Evolutionary conservation across 345 rosid genomes (phyloP), one percentile per base, ranked within the genome.

Genomic region (Combretum micranthum): DNA sequence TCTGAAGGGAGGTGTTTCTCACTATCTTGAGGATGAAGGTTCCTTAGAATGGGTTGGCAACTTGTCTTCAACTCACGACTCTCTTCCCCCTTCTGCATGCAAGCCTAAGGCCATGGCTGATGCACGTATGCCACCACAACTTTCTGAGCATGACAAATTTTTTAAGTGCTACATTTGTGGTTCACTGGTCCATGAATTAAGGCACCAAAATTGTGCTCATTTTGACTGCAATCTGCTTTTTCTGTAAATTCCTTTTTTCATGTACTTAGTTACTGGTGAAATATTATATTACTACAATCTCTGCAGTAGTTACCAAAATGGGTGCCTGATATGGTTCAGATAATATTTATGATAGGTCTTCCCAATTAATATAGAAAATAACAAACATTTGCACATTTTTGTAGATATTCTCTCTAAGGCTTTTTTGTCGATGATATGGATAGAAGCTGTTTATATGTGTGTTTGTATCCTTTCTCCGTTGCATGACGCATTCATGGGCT

Each of bases 171-270:
- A 77, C 51, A 54, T 77, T 49, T 92, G 95, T 56, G 72, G 80
- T 54, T 81, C 80, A 39, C 75, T 79, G 55, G 86, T 84, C 60
- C 37, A 42, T 42, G 88, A 79, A 62, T 77, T 86, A 60, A 80
- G 92, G 70, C 98, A 91, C 63, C 80, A 95, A 53, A 91, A 91
- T 72, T 91, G 98, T 74, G 94, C 98, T 44, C 87, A 91, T 79
- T 74, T 85, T 46, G 91, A 91, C 72, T 91, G 96, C 76, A 91
- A 91, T 81, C 75, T 64, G 44, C 96, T 91, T 55, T 84, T 81
- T 62, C 76, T 88, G 98, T 91, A 62, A 84, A 96, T 82, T 44
- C 37, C 42, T 51, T 60, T 61, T 16, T 11, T 4, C n/a, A n/a
- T n/a, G n/a, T n/a, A n/a, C n/a, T n/a, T n/a, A n/a, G n/a, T 32